Conservation (phyloP, 352 stramenopile species). For the Phytophthora macrochlamydospora region DNA sequence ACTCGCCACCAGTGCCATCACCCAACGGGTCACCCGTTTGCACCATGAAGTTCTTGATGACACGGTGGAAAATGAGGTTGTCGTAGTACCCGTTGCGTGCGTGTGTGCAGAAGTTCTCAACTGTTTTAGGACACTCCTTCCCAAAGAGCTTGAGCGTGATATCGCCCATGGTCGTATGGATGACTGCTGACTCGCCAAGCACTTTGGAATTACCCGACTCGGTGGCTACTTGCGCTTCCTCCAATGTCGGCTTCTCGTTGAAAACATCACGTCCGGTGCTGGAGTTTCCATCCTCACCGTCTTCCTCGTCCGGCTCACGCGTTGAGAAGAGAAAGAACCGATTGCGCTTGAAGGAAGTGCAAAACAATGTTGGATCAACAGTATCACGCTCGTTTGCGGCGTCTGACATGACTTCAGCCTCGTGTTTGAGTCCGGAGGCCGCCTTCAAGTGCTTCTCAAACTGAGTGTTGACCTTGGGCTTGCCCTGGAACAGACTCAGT, state of each 20-base stretch:
- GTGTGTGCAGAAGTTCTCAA: constrained; percentile 99
- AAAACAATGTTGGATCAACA: constrained; percentile 89
- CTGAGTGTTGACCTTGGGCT: constrained; percentile 96
- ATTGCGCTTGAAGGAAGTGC: constrained; percentile 88
- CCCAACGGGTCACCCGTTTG: constrained; percentile 96
- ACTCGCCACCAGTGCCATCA: constrained; percentile 98
- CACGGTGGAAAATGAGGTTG: constrained; percentile 98
- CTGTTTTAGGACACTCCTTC: constrained; percentile 93
- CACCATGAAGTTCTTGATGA: constrained; percentile 99
- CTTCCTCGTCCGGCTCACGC: constrained; percentile 89
- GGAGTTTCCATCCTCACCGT: constrained; percentile 51
- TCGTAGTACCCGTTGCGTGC: constrained; percentile 98
- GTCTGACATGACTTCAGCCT: constrained; percentile 71
- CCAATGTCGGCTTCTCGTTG: constrained; percentile 97
- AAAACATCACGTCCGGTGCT: constrained; percentile 93
- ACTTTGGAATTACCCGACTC: constrained; percentile 72
- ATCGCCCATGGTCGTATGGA: constrained; percentile 99
- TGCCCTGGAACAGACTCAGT: constrained; percentile 94
- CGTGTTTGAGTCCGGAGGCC: constrained; percentile 53
- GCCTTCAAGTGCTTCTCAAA: constrained; percentile 86
- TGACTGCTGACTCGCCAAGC: constrained; percentile 80
- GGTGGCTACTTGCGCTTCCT: constrained; percentile 90
- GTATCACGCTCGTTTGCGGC: constrained; percentile 34
- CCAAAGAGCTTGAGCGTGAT: constrained; percentile 97
- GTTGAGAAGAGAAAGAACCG: constrained; percentile 98